These are phyloP conservation scores for Arthrobotrys conoides DNA, from an alignment of 2,329 filamentous ascomycete genomes.

Conservation along the genomic window DNA sequence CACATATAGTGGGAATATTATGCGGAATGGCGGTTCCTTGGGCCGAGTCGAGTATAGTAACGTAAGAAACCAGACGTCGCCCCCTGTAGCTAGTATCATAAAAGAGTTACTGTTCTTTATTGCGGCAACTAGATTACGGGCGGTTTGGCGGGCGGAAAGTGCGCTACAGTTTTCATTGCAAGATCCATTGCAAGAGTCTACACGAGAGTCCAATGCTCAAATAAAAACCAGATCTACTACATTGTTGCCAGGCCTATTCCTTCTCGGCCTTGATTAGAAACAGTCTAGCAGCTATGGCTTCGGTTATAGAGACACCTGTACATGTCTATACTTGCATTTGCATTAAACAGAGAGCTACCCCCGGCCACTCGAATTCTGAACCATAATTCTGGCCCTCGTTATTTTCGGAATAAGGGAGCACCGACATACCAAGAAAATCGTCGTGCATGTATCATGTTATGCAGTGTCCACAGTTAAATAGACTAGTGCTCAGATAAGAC, in stretches of 20 bases:
- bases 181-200: background rate
- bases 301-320: conserved; percentile 20
- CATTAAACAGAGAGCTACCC: conserved; percentile 4
- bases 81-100: background rate
- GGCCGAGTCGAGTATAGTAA: background rate
- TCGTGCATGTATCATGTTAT: conserved; percentile 26
- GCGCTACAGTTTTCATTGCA: background rate
- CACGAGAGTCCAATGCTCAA: background rate
- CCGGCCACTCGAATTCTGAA: conserved; percentile 18
- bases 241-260: background rate
- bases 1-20: background rate
- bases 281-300: conserved; percentile 5
- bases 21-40: background rate
- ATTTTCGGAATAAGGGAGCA: background rate
- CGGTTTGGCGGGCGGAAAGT: background rate
- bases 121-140: background rate
- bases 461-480: background rate
- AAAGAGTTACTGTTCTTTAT: background rate
- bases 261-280: background rate
- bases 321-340: conserved; percentile 10
- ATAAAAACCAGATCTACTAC: conserved; percentile 3
- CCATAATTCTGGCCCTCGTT: background rate
- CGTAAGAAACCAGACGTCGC: background rate
- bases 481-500: conserved; percentile 14
- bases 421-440: conserved; percentile 5